These are phyloP conservation scores for Ocimum tenuiflorum DNA, from an alignment of 257 asterid species.

Conservation along the genomic window DNA sequence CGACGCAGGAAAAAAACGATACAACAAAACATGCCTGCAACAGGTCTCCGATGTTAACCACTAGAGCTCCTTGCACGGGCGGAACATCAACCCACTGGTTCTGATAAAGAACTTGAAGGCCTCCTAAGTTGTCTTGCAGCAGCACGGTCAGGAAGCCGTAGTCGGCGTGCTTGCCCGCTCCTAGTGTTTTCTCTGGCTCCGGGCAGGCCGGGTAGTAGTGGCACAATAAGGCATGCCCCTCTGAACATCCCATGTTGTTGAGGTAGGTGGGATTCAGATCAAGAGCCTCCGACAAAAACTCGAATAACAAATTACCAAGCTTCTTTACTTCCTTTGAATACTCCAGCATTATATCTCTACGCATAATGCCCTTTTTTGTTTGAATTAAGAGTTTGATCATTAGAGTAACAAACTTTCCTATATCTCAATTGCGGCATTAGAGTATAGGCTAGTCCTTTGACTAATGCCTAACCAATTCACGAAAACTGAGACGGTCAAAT, in stretches of 20 bases:
- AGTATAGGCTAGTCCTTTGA: no score
- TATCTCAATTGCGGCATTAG: no score
- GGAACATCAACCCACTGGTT: constrained; percentile 36
- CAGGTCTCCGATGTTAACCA: constrained; percentile 42
- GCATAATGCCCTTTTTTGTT: no score
- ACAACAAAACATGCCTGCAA: constrained; percentile 32
- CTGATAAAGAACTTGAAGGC: constrained; percentile 37
- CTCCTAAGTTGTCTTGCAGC: constrained; percentile 36
- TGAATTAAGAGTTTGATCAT: no score
- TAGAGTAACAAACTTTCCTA: no score
- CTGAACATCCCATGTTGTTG: constrained; percentile 25
- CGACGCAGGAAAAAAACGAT: no score
- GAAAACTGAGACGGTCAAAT: no score
- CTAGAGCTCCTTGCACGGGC: constrained; percentile 36
- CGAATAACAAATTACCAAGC: constrained; percentile 21
- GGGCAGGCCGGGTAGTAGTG: constrained; percentile 53
- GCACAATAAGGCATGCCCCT: constrained; percentile 29
- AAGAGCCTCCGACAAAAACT: constrained; percentile 34
- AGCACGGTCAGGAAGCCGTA: constrained; percentile 36
- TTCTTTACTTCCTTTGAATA: constrained; percentile 26
- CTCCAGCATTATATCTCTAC: constrained; percentile 32
- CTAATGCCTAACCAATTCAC: no score
- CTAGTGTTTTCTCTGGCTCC: constrained; percentile 35
- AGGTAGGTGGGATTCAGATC: constrained; percentile 23
- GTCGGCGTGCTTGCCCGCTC: constrained; percentile 35